Base-by-base conservation (phyloP, 495 filamentous ascomycete genomes). In the Ascobolus immersus region DNA sequence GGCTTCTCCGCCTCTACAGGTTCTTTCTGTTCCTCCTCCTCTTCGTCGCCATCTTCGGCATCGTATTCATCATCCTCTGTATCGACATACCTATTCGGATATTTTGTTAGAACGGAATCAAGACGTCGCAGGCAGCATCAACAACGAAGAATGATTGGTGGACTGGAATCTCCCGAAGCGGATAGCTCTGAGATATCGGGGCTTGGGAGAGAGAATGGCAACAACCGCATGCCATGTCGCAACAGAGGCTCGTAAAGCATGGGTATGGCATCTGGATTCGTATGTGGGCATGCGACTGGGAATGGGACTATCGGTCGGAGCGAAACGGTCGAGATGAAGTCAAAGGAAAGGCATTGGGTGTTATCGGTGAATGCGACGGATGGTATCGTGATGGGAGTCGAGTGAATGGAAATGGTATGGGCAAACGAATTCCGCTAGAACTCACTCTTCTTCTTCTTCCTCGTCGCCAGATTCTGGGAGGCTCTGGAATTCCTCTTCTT, bases 381-480 rank as follows among this genome's bases (percentile, higher is more conserved):
- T 27, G 11, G 25, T n/a, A 27, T 27, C 14, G 25, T n/a, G 31
- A 20, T 14, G 13, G 17, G 13, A 21, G 13, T 6, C 9, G 17
- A 33, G 10, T 13, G 17, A 4, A 11, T 23, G 15, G 33, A n/a
- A n/a, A n/a, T n/a, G n/a, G n/a, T n/a, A n/a, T n/a, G n/a, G n/a
- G n/a, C n/a, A n/a, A n/a, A n/a, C n/a, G n/a, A n/a, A n/a, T n/a
- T n/a, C n/a, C n/a, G n/a, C n/a, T n/a, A 7, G 22, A 12, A 26
- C 33, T 7, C 9, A 35, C 33, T 35, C 33, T 9, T 35, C 33
- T 26, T 35, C 33, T 7, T 26, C 21, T 17, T 35, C 33, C 2
- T 10, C 11, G 9, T 25, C 32, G 32, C 23, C 33, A 14, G 9
- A n/a, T n/a, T n/a, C n/a, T 2, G 33, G 33, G 9, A 35, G 33